Evolutionary conservation across 768 basidiomycete species (phyloP), one percentile per base, ranked within the genome.

Genomic region (Russula dissimulans): DNA sequence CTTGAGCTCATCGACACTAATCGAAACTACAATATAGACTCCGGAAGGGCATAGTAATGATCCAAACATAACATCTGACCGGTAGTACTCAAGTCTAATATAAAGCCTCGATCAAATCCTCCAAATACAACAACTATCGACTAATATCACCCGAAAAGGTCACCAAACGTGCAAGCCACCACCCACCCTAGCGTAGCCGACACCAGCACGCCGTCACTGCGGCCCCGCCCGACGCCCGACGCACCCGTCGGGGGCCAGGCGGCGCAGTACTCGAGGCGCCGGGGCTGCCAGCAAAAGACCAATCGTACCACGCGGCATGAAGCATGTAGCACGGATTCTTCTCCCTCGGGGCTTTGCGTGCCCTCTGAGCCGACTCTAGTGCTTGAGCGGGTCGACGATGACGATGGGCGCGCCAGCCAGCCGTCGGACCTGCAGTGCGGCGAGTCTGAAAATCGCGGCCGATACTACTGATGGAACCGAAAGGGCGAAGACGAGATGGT

Each of bases 301-400:
- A 92, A 64, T 91, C 91, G 47, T 78, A 74, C 77, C 84, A 89
- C 4, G 87, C 87, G 0, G 88, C 80, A 60, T 91, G 78, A 72
- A 93, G 77, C 67, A 84, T 77, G 6, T 26, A 94, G 70, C 11
- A 88, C 81, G 70, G 95, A 95, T 7, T 86, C 88, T 73, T 94
- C 79, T 0, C 78, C 84, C 70, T 95, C 92, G 2, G 91, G 81
- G 60, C 86, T 88, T 18, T 81, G 22, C 0, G 71, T 60, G 0
- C 87, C 85, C 60, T 79, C 59, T 1, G 62, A 11, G 0, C 75
- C 73, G 66, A 77, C 84, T n/a, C n/a, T n/a, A n/a, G n/a, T n/a
- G n/a, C n/a, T 74, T 69, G 56, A 86, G 69, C 0, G 92, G 91
- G 67, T 94, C 76, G 3, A 88, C 88, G 17, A 92, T 89, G 6